Percentiles rank a stretch among this genome's conserved stretches.
phyloP scores from a whole-genome alignment of 2,329 filamentous ascomycete species.

The Cercospora sojina region DNA sequence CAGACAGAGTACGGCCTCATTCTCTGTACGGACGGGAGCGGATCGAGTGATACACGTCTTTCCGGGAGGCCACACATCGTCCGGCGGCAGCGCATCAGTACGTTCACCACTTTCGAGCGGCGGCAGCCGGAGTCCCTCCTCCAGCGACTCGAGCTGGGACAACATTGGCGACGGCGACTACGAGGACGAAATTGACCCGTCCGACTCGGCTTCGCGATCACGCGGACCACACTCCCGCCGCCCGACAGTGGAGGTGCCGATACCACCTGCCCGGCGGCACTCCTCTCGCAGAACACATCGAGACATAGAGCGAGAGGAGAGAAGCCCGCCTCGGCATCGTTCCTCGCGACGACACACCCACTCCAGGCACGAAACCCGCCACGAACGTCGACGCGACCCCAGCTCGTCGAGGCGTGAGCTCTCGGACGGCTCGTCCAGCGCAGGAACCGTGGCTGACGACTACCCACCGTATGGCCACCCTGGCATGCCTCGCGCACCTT shows the following conservation, averaged over 20 bases:
- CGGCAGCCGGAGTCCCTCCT: slow-evolving; percentile 29
- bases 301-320: slow-evolving; percentile 25
- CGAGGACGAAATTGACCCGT: slow-evolving; percentile 48
- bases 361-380: slow-evolving; percentile 26
- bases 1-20: slow-evolving; percentile 26
- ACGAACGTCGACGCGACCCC: slow-evolving; percentile 30
- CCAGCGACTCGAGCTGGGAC: slow-evolving; percentile 35
- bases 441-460: slow-evolving; percentile 46
- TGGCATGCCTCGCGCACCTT: slow-evolving; percentile 39
- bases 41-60: slow-evolving; percentile 32
- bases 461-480: slow-evolving; percentile 44
- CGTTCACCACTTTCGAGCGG: slow-evolving; percentile 35
- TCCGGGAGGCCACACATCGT: slow-evolving; percentile 29
- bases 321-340: slow-evolving; percentile 28
- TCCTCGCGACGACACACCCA: slow-evolving; percentile 29
- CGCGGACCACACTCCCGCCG: slow-evolving; percentile 36
- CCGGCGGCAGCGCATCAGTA: slow-evolving; percentile 34
- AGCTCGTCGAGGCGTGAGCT: slow-evolving; percentile 30
- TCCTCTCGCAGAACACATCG: slow-evolving; percentile 39
- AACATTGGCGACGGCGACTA: slow-evolving; percentile 33
- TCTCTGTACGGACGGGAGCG: slow-evolving; percentile 25
- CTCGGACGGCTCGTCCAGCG: slow-evolving; percentile 41
- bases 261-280: slow-evolving; percentile 39
- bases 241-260: slow-evolving; percentile 38
- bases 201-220: slow-evolving; percentile 51